Percentiles rank a stretch among this genome's conserved stretches.
phyloP scores from a whole-genome alignment of 768 basidiomycete species.

The Scleroderma bovista region DNA sequence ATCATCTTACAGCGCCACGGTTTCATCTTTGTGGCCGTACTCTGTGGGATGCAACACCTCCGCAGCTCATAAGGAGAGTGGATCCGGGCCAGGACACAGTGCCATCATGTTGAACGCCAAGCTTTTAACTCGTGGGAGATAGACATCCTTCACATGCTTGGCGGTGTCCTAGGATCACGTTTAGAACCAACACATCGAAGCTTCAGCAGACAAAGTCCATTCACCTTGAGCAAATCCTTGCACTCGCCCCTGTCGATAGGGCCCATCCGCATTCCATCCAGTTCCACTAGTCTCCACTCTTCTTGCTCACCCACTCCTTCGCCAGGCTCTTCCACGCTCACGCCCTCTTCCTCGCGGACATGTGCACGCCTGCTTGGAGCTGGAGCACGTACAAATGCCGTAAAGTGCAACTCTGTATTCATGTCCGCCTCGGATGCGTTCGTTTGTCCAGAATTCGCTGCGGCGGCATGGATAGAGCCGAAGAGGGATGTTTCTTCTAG shows the following conservation, averaged over 20 bases:
- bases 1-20: too few relatives aligned
- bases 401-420: slow-evolving; percentile 80
- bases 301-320: slow-evolving; percentile 7
- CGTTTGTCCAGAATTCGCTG: slow-evolving; percentile 67
- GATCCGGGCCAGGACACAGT: slow-evolving; percentile 27
- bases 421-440: slow-evolving; percentile 51
- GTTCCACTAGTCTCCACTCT: slow-evolving; percentile 53
- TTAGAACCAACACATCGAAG: background rate
- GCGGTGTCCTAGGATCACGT: slow-evolving; percentile 36
- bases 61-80: too few relatives aligned
- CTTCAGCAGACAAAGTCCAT: background rate
- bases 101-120: slow-evolving; percentile 46
- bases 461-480: slow-evolving; percentile 67
- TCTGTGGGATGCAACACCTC: too few relatives aligned
- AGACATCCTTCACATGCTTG: slow-evolving; percentile 39
- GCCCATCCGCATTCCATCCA: slow-evolving; percentile 75
- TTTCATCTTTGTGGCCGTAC: too few relatives aligned
- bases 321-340: slow-evolving; percentile 43
- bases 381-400: slow-evolving; percentile 75
- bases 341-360: slow-evolving; percentile 69
- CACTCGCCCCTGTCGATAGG: slow-evolving; percentile 77
- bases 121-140: slow-evolving; percentile 33
- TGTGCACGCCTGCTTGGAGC: slow-evolving; percentile 23
- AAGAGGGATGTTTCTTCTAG: slow-evolving; percentile 77
- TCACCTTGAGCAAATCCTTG: slow-evolving; percentile 50